Evolutionary conservation across 2,329 filamentous ascomycete species (phyloP), one percentile per base, ranked within the genome.

Genomic region (Aspergillus neotritici): DNA sequence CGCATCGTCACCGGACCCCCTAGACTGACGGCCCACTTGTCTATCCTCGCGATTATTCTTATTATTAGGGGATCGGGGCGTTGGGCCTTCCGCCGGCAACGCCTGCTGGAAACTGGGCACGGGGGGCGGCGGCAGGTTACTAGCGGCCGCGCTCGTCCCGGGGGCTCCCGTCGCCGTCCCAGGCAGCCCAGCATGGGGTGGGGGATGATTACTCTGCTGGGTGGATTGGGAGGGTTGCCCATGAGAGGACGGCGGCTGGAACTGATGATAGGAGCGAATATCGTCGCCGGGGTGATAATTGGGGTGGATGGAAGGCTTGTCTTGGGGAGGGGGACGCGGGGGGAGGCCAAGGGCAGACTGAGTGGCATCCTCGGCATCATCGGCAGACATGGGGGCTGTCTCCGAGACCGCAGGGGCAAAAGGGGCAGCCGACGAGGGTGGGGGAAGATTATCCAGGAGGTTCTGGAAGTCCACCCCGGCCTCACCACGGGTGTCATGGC

Each of bases 391-490:
- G 35, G 53, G 43, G 34, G 48, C 43, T 31, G 52, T 53, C 44
- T 52, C 55, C 43, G 56, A 48, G 44, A 56, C 41, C 37, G 53
- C 40, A 49, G 53, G 55, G 39, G 51, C 50, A 46, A 55, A 52
- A 25, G 55, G 52, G 49, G 56, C 56, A 41, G 54, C 50, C 31
- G 59, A 51, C 34, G 54, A 51, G 25, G 62, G 63, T 36, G 65
- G 62, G 46, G 69, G 64, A 31, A 73, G 63, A 54, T 71, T 73
- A 62, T 73, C 70, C 55, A 74, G 65, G 43, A 74, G 57, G 43
- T 64, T 69, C 56, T 74, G 70, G 53, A 70, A 71, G 55, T 73
- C 68, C 56, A 74, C 67, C 47, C 68, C 71, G 42, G 57, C 60
- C 49, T 66, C 60, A 44, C 51, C 51, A 46, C 49, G 44, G 38